These are phyloP conservation scores for Trichoderma gracile DNA, from an alignment of 2,329 filamentous ascomycete genomes.

Conservation along the genomic window DNA sequence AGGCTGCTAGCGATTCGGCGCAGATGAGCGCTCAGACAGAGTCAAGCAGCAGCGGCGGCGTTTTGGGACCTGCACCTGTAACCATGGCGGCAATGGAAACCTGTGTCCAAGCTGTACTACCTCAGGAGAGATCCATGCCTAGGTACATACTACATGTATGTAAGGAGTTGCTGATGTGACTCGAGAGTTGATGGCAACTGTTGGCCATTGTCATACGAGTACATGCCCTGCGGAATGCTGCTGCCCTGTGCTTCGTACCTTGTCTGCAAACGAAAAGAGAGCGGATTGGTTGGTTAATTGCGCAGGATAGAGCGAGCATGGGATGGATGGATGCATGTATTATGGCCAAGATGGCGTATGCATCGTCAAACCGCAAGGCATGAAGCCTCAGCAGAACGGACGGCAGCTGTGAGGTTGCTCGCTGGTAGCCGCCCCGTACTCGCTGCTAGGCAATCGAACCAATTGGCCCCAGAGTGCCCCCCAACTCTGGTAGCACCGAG, in stretches of 20 bases:
- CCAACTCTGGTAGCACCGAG: slow-evolving; percentile 15
- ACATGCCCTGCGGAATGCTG: not conserved
- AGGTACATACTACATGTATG: no score
- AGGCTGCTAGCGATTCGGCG: slow-evolving; percentile 18
- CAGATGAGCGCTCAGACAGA: slow-evolving; percentile 20
- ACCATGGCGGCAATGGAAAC: not conserved
- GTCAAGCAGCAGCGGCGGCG: not conserved
- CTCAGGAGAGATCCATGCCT: not conserved
- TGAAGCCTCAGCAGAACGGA: no score
- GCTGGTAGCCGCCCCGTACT: slow-evolving; percentile 9
- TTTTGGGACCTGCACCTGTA: slow-evolving; percentile 2
- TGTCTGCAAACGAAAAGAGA: not conserved
- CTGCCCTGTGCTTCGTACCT: not conserved
- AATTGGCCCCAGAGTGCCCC: slow-evolving; percentile 13
- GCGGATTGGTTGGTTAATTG: slow-evolving; percentile 6
- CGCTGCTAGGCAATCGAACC: slow-evolving; percentile 1
- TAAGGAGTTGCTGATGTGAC: no score
- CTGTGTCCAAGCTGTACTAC: not conserved
- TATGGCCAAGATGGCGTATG: not conserved
- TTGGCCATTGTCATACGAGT: not conserved
- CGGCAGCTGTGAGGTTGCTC: not conserved
- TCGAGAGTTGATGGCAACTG: not conserved
- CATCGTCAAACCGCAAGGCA: not conserved
- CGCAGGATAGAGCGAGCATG: not conserved
- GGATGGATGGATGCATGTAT: not conserved